Evolutionary conservation across 345 rosid species (phyloP).

Genomic region (Salix brachista): DNA sequence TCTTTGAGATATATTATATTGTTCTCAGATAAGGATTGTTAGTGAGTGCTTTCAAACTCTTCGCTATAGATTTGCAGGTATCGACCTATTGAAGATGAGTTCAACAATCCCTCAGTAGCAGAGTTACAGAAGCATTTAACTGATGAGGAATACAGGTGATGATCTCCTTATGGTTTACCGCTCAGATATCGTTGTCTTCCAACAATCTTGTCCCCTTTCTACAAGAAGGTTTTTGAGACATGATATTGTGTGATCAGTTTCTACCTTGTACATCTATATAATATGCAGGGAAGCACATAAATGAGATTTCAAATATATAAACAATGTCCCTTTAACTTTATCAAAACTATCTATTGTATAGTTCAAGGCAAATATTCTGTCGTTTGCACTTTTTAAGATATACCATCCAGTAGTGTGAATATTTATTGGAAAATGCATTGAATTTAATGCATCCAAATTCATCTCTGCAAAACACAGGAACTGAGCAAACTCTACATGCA

Average conservation of each 20-base stretch:
- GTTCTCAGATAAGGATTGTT: background rate
- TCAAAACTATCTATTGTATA: background rate
- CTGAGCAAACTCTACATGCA: background rate
- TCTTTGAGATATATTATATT: background rate
- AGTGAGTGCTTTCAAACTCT: constrained; percentile 10
- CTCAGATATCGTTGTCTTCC: background rate
- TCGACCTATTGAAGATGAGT: constrained; percentile 74
- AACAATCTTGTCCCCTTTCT: too few relatives aligned
- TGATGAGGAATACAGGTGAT: constrained; percentile 81
- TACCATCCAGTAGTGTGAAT: too few relatives aligned
- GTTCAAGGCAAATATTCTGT: background rate
- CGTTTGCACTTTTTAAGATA: background rate
- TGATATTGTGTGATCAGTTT: too few relatives aligned
- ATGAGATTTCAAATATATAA: too few relatives aligned
- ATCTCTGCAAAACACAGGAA: background rate
- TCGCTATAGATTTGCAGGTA: constrained; percentile 71
- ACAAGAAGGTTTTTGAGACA: too few relatives aligned
- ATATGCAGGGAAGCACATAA: too few relatives aligned
- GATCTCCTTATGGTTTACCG: background rate
- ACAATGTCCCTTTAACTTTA: background rate
- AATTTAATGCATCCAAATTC: background rate
- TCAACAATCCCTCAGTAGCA: constrained; percentile 57
- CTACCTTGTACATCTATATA: too few relatives aligned
- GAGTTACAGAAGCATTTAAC: constrained; percentile 73
- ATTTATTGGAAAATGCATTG: too few relatives aligned